Evolutionary conservation across 139 green algal species (phyloP).

Genomic region (Auxenochlorella pyrenoidosa): DNA sequence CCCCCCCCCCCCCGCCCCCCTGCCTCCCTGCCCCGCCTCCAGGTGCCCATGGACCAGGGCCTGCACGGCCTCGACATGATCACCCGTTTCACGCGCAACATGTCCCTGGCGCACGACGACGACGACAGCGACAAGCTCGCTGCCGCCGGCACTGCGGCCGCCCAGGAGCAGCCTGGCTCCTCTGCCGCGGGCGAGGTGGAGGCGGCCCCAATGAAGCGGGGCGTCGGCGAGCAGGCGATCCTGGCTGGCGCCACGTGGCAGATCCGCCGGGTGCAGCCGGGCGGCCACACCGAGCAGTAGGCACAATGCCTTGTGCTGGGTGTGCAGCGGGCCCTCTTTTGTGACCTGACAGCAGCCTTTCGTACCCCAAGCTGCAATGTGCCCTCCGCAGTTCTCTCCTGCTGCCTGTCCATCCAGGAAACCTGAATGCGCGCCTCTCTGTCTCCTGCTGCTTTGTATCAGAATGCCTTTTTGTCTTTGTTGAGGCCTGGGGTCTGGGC

Average conservation of each 20-base stretch:
- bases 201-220: neutral
- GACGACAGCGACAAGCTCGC: neutral
- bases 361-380: too few species aligned
- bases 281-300: too few species aligned
- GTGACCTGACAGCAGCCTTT: too few species aligned
- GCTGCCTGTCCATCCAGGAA: too few species aligned
- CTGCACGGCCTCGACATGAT: conserved; percentile 75
- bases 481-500: too few species aligned
- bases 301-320: too few species aligned
- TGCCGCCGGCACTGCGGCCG: neutral
- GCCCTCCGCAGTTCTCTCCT: too few species aligned
- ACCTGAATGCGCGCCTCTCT: too few species aligned
- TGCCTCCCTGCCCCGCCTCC: neutral
- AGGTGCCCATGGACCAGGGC: conserved; percentile 87
- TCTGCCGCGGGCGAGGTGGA: neutral
- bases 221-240: neutral
- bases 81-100: conserved; percentile 64
- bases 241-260: conserved; percentile 23
- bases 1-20: too few species aligned
- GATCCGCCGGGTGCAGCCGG: neutral
- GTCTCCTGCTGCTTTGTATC: neutral
- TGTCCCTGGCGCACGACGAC: conserved; percentile 26
- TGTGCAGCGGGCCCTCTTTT: too few species aligned
- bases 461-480: too few species aligned
- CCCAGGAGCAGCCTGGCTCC: neutral